phyloP scores from a whole-genome alignment of 2,329 filamentous ascomycete species.

The Biscogniauxia marginata region DNA sequence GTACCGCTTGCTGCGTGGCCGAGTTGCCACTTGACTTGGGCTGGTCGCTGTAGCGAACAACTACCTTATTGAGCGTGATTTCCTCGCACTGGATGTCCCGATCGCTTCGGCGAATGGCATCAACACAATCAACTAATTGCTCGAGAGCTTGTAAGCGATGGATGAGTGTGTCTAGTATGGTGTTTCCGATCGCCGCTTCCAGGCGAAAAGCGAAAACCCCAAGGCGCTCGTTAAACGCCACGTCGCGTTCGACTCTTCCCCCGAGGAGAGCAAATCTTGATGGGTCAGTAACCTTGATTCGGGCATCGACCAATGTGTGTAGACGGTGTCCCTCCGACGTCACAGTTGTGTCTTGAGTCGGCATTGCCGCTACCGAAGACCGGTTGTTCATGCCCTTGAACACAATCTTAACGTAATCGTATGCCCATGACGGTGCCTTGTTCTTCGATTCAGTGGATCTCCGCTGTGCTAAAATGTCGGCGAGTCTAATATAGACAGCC shows the following conservation, averaged over 20 bases:
- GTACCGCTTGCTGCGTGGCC: conserved; percentile 15
- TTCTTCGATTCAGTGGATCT: conserved; percentile 18
- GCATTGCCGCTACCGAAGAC: neutral
- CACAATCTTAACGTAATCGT: conserved; percentile 57
- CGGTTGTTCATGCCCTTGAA: conserved; percentile 47
- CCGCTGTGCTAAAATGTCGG: conserved; percentile 37
- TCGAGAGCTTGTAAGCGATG: conserved; percentile 65
- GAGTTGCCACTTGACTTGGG: conserved; percentile 20
- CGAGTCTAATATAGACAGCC: conserved; percentile 47
- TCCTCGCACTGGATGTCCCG: conserved; percentile 56
- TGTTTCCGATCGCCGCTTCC: conserved; percentile 55
- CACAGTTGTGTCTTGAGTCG: conserved; percentile 6
- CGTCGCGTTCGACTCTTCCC: conserved; percentile 56
- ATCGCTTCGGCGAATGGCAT: conserved; percentile 58
- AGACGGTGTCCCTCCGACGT: conserved; percentile 28
- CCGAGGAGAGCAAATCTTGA: conserved; percentile 54
- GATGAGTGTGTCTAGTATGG: conserved; percentile 58
- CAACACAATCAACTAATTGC: conserved; percentile 67
- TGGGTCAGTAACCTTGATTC: conserved; percentile 54
- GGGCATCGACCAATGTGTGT: conserved; percentile 49
- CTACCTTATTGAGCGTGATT: conserved; percentile 60
- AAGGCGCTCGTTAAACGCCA: conserved; percentile 57
- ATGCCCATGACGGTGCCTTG: conserved; percentile 50
- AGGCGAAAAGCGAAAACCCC: conserved; percentile 65
- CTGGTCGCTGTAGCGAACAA: conserved; percentile 63